Base-by-base conservation (phyloP, 306 rosid species). In the Dalbergia cochinchinensis region DNA sequence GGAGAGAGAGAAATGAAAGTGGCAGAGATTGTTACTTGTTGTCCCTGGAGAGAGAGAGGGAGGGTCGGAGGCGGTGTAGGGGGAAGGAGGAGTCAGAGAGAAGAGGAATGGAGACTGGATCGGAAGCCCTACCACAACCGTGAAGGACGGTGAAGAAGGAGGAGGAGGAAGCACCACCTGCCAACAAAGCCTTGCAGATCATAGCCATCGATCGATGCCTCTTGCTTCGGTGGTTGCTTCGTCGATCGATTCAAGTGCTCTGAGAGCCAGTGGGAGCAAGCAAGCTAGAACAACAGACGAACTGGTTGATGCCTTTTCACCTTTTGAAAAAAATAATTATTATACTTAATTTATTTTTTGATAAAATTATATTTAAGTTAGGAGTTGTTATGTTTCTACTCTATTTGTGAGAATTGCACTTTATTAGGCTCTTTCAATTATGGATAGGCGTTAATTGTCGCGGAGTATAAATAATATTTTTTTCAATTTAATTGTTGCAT, bases 131-230 rank as follows among this genome's bases (percentile, higher is more conserved):
- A 18, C 83, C 73, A 35, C 54, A 16, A 48, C 16, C 54, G 14
- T 71, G 81, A 33, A 37, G 84, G 13, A 31, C 44, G 61, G 84
- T 6, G 78, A 85, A 78, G 35, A 6, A 50, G 14, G 19, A n/a
- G 14, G 18, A 50, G 14, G 57, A n/a, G 13, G 90, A 74, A 65
- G 94, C 75, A 78, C 31, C 31, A 26, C 31, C 31, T 26, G 93
- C 87, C 59, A 89, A 59, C 64, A 83, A 81, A 69, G 86, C 74
- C 54, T 78, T 90, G 20, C 90, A 37, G 41, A 4, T 65, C 72
- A 87, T 58, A 54, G 96, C 90, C 98, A 92, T 37, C 6, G 41
- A 92, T 37, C 6, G 41, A 37, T 92, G 74, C 7, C 57, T n/a
- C n/a, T 50, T 5, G 60, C 60, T 15, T 13, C 58, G 18, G 9